Conservation (phyloP, 1,139 yeast species). For the Yamadazyma dushanensis region DNA sequence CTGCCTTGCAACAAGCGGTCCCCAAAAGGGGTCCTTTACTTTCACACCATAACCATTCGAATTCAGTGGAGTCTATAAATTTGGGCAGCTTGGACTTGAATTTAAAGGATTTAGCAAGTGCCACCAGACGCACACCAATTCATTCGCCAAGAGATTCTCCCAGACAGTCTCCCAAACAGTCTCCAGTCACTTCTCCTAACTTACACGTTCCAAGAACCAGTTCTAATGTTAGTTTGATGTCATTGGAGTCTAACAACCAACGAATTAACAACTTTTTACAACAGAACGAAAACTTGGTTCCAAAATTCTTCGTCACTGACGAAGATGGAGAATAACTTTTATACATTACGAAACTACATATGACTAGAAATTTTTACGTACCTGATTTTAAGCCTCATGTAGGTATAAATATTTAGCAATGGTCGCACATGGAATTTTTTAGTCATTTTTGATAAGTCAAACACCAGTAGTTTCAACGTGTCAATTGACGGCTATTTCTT, state of each 20-base stretch:
- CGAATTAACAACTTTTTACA: conserved; percentile 17
- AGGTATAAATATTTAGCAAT: no score
- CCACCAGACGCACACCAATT: not conserved
- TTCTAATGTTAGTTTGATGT: conserved; percentile 11
- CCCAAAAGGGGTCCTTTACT: not conserved
- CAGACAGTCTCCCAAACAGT: not conserved
- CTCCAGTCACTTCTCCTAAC: not conserved
- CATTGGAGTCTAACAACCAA: conserved; percentile 12
- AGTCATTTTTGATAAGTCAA: no score
- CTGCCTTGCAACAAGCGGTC: not conserved
- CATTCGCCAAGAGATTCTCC: conserved; percentile 5
- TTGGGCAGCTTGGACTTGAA: conserved; percentile 8
- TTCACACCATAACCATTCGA: conserved; percentile 6
- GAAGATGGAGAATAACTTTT: conserved; percentile 10
- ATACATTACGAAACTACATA: not conserved
- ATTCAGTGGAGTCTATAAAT: conserved; percentile 7
- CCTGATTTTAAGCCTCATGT: no score
- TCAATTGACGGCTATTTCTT: no score
- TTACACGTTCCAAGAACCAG: conserved; percentile 2
- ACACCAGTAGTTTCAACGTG: no score
- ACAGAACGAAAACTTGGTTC: conserved; percentile 17
- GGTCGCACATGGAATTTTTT: no score
- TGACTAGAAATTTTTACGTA: no score
- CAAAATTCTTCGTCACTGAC: conserved; percentile 18
- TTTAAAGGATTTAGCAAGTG: conserved; percentile 2